These are phyloP conservation scores for Clathrus columnatus DNA, from an alignment of 768 basidiomycete species.

Conservation along the genomic window DNA sequence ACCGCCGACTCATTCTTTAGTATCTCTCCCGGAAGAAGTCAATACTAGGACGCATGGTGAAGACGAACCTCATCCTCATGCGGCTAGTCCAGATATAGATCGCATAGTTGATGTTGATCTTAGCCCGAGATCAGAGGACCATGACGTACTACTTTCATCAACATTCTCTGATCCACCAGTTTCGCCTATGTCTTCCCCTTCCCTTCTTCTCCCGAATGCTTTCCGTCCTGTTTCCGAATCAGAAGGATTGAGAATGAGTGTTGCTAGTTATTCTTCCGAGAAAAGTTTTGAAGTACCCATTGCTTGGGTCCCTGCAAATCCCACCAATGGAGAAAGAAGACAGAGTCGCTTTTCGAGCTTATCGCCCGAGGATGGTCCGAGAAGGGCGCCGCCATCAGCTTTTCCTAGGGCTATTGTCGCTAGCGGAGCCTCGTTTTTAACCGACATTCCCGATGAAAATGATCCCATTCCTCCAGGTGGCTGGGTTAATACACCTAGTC, in stretches of 20 bases:
- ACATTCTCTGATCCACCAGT: constrained; percentile 21
- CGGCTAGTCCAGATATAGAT: background rate
- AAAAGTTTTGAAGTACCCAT: constrained; percentile 45
- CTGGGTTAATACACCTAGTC: constrained; percentile 20
- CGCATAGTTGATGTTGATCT: background rate
- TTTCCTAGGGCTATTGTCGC: constrained; percentile 27
- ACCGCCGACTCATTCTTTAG: background rate
- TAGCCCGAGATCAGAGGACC: background rate
- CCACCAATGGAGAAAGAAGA: background rate
- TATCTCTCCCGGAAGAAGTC: constrained; percentile 1
- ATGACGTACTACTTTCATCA: background rate
- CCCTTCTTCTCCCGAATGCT: constrained; percentile 46
- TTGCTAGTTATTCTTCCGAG: constrained; percentile 41
- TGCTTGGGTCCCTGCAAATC: constrained; percentile 37
- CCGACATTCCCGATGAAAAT: background rate
- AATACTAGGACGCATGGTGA: no score
- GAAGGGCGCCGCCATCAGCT: constrained; percentile 12
- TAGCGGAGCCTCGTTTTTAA: constrained; percentile 1
- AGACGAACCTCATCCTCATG: background rate
- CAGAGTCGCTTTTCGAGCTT: background rate
- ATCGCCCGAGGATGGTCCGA: background rate
- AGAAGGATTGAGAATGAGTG: constrained; percentile 58
- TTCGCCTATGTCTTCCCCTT: constrained; percentile 32
- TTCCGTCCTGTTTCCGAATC: constrained; percentile 54
- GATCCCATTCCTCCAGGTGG: constrained; percentile 13